Conservation (phyloP, 176 grass and related monocot genomes). For the Sorghum bicolor region DNA sequence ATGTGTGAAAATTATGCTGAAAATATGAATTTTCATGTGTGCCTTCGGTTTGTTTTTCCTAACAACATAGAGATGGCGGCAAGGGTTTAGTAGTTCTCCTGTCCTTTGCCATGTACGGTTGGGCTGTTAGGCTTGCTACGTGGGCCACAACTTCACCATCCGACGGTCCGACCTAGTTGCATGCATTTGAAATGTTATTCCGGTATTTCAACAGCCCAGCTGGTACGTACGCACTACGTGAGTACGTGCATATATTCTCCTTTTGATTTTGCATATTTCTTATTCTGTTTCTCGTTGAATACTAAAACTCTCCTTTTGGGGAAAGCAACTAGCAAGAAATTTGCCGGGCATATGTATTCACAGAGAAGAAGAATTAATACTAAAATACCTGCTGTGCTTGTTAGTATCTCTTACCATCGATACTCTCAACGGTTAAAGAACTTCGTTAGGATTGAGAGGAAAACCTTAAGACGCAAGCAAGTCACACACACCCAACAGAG, state of each 20-base stretch:
- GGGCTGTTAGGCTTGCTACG: neutral
- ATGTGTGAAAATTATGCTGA: neutral
- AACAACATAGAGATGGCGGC: neutral
- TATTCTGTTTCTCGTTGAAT: neutral
- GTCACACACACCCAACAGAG: neutral
- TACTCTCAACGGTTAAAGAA: neutral
- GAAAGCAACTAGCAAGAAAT: neutral
- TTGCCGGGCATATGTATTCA: neutral
- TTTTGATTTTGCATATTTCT: neutral
- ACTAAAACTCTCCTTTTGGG: neutral
- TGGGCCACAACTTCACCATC: neutral
- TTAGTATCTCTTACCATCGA: neutral
- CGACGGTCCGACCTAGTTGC: neutral
- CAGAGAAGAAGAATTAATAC: neutral
- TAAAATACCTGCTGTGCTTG: neutral
- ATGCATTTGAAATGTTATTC: neutral
- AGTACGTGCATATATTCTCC: neutral
- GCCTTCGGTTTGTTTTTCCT: neutral
- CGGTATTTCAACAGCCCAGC: neutral
- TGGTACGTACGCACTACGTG: neutral
- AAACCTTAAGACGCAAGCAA: conserved; percentile 32
- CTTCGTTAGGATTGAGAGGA: neutral
- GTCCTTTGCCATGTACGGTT: neutral
- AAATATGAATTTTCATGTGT: neutral
- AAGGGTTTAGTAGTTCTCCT: neutral